Percentiles rank a stretch among this genome's conserved stretches.
These are phyloP conservation scores for Kitagawia praeruptora DNA, from an alignment of 129 eudicot genomes.

Conservation along the genomic window DNA sequence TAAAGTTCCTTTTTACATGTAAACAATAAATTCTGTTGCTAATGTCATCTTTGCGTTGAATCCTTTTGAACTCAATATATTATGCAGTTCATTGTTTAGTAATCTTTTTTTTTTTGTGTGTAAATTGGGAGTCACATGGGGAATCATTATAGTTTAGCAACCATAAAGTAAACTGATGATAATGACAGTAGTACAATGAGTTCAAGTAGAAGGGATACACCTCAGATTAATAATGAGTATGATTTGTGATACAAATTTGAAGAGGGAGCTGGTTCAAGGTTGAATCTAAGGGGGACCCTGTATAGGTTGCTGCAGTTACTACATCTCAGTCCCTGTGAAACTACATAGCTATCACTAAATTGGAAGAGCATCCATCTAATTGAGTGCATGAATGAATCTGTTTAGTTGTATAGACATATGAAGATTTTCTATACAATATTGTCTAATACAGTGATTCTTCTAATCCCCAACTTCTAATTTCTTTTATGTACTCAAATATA, in stretches of 20 bases:
- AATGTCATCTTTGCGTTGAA: no score
- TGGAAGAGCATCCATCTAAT: not conserved
- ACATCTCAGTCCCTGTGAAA: not conserved
- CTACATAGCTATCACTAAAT: not conserved
- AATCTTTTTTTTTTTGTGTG: no score
- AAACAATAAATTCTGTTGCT: not conserved
- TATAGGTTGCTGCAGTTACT: not conserved
- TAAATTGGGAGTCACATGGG: not conserved
- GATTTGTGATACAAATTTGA: not conserved
- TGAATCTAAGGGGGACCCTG: not conserved
- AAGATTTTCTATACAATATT: not conserved
- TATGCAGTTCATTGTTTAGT: not conserved
- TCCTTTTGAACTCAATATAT: no score
- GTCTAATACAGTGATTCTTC: not conserved
- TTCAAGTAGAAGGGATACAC: not conserved
- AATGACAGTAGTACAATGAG: not conserved
- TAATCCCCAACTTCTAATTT: not conserved
- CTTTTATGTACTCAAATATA: constrained; percentile 3
- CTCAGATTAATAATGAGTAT: not conserved
- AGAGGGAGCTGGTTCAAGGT: not conserved
- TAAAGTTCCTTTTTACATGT: not conserved
- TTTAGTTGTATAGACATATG: not conserved
- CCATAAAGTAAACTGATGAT: not conserved
- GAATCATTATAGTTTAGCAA: not conserved
- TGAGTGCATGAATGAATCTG: not conserved